These are phyloP conservation scores for Septoria petroselini DNA, from an alignment of 2,329 filamentous ascomycete genomes.

Conservation along the genomic window DNA sequence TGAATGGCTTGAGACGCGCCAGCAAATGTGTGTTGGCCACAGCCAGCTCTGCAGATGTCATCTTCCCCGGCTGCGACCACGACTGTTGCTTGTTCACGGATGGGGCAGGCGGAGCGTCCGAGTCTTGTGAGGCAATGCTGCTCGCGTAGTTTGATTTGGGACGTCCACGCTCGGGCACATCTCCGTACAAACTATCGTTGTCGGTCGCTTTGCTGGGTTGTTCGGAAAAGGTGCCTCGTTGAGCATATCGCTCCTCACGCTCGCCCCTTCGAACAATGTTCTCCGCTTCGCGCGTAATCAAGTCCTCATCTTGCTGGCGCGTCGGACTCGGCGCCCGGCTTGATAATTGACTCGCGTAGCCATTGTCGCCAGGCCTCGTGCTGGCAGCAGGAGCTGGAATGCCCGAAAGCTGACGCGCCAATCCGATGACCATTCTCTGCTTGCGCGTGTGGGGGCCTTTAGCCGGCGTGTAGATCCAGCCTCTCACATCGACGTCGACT, in stretches of 20 bases:
- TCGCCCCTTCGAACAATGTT: conserved; percentile 73
- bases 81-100: conserved; percentile 49
- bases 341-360: conserved; percentile 42
- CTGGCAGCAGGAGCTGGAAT: conserved; percentile 64
- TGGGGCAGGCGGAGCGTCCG: conserved; percentile 30
- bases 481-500: conserved; percentile 89
- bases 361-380: conserved; percentile 34
- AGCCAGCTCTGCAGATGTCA: conserved; percentile 72
- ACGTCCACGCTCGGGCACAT: conserved; percentile 26
- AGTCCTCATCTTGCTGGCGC: conserved; percentile 57
- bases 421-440: conserved; percentile 79
- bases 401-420: conserved; percentile 83
- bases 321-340: conserved; percentile 47
- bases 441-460: conserved; percentile 79
- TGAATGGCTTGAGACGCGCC: conserved; percentile 81
- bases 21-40: conserved; percentile 84
- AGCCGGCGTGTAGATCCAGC: conserved; percentile 90
- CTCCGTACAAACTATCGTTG: conserved; percentile 40
- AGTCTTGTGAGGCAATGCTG: conserved; percentile 28
- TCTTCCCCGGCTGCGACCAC: conserved; percentile 55
- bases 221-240: conserved; percentile 72
- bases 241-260: conserved; percentile 59
- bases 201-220: conserved; percentile 51
- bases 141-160: conserved; percentile 23
- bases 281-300: conserved; percentile 71